Percentiles rank a stretch among this genome's conserved stretches.
These are phyloP conservation scores for Phytophthora melonis DNA, from an alignment of 352 stramenopile species.

Conservation along the genomic window DNA sequence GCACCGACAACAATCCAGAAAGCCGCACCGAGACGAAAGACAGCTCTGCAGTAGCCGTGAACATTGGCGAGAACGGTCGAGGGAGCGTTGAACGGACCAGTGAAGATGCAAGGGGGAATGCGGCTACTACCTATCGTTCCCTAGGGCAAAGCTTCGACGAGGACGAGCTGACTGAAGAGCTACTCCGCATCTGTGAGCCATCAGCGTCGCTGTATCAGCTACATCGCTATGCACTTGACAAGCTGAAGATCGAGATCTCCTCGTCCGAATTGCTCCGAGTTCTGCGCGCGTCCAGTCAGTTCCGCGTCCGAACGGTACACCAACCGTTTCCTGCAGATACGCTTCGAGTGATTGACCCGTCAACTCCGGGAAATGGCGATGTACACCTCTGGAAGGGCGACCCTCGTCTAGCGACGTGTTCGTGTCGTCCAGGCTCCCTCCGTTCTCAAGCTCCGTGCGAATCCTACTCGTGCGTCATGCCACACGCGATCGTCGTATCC, in stretches of 20 bases:
- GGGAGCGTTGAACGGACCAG: neutral
- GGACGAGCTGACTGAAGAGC: slow-evolving; percentile 41
- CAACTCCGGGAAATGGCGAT: slow-evolving; percentile 26
- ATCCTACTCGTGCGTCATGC: slow-evolving; percentile 64
- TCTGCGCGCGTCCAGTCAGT: slow-evolving; percentile 48
- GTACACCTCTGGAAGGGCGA: slow-evolving; percentile 46
- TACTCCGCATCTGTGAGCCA: slow-evolving; percentile 54
- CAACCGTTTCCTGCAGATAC: slow-evolving; percentile 35
- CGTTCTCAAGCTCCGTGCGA: slow-evolving; percentile 51
- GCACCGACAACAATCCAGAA: neutral
- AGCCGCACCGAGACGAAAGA: neutral
- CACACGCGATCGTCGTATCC: slow-evolving; percentile 61
- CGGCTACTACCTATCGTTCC: neutral
- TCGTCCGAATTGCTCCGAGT: slow-evolving; percentile 54
- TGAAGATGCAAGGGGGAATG: neutral
- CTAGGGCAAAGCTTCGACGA: slow-evolving; percentile 37
- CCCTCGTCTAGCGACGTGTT: slow-evolving; percentile 49
- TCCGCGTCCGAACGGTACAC: slow-evolving; percentile 51
- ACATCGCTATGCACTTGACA: slow-evolving; percentile 63
- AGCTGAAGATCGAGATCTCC: slow-evolving; percentile 51
- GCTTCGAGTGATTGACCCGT: slow-evolving; percentile 36
- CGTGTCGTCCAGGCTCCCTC: slow-evolving; percentile 38
- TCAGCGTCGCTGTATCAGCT: slow-evolving; percentile 70
- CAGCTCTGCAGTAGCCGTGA: neutral
- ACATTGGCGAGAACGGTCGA: neutral